Conservation (phyloP, 2,329 filamentous ascomycete genomes). For the Arthrocladium fulminans region DNA sequence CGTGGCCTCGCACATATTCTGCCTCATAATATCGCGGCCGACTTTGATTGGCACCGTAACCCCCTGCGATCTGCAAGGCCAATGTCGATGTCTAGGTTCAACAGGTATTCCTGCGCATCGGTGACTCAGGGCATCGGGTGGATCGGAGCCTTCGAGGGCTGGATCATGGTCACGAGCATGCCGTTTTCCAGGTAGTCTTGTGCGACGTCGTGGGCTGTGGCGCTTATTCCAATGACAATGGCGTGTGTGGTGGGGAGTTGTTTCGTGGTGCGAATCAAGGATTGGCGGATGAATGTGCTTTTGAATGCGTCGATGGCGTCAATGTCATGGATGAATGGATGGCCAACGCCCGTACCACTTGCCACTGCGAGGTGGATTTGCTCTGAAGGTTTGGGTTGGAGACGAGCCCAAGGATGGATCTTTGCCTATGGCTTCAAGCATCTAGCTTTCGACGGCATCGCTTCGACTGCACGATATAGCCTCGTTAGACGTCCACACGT, state of each 20-base stretch:
- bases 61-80: conserved; percentile 18
- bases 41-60: conserved; percentile 26
- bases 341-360: conserved; percentile 27
- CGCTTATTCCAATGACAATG: conserved; percentile 42
- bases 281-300: conserved; percentile 31
- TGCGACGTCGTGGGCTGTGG: conserved; percentile 43
- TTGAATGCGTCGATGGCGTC: conserved; percentile 27
- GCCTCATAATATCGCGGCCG: conserved; percentile 15
- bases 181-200: conserved; percentile 44
- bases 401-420: background rate
- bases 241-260: conserved; percentile 38
- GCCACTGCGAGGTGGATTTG: conserved; percentile 29
- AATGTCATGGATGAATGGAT: conserved; percentile 23
- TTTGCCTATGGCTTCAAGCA: conserved; percentile 20
- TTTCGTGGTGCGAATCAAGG: conserved; percentile 27
- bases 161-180: conserved; percentile 46
- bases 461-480: conserved; percentile 34
- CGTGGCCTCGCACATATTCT: background rate
- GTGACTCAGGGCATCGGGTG: conserved; percentile 21
- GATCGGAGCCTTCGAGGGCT: conserved; percentile 37
- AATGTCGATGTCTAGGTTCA: conserved; percentile 16
- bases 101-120: conserved; percentile 14
- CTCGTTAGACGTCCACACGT: conserved; percentile 30
- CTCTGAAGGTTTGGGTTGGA: conserved; percentile 16
- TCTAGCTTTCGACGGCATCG: conserved; percentile 31